Evolutionary conservation across 2,329 filamentous ascomycete species (phyloP).

Genomic region (Colletotrichum tropicale): DNA sequence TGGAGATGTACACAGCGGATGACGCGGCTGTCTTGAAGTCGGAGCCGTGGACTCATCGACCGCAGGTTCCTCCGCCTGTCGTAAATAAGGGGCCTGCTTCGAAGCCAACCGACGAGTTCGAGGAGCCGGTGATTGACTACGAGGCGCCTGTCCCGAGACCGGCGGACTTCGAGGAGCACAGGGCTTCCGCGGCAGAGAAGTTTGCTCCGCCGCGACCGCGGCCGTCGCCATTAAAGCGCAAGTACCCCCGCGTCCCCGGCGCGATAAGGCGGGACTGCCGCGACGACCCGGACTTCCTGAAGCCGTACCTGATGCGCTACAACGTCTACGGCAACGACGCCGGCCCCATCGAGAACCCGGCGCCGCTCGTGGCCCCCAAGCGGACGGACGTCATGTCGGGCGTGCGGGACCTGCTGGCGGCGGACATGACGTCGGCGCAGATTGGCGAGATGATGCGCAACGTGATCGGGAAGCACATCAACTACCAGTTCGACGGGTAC

Average conservation of each 20-base stretch:
- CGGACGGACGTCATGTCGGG: slow-evolving; percentile 19
- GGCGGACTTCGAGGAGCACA: background rate
- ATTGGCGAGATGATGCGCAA: slow-evolving; percentile 6
- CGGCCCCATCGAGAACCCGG: background rate
- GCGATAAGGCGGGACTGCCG: background rate
- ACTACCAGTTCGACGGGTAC: slow-evolving; percentile 16
- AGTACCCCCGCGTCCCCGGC: slow-evolving; percentile 1
- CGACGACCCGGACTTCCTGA: background rate
- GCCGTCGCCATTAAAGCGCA: slow-evolving; percentile 2
- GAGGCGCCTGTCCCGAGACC: background rate
- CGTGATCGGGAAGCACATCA: background rate
- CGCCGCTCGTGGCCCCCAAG: background rate
- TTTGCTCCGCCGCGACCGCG: background rate
- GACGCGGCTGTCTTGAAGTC: background rate
- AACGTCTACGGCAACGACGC: background rate
- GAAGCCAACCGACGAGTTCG: background rate
- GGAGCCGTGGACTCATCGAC: slow-evolving; percentile 7
- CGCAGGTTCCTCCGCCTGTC: background rate
- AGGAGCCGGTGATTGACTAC: background rate
- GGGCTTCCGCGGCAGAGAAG: background rate
- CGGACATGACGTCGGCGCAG: slow-evolving; percentile 6
- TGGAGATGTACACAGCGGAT: background rate
- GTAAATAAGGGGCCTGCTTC: background rate
- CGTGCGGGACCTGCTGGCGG: slow-evolving; percentile 14
- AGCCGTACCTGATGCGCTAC: background rate